phyloP scores from a whole-genome alignment of 2,329 filamentous ascomycete species.

The Arachnopeziza araneosa region DNA sequence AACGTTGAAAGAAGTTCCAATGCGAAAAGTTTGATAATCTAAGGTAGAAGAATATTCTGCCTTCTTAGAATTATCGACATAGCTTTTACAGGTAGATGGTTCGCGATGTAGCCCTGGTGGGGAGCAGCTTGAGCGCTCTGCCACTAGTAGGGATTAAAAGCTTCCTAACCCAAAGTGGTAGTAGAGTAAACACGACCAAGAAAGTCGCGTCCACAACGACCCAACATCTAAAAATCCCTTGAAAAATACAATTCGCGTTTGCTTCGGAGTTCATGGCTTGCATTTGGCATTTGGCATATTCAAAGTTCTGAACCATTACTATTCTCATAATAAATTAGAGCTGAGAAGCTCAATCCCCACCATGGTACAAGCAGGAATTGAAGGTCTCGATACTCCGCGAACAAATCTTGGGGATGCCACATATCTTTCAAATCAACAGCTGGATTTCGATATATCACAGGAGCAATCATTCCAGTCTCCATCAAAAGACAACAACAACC shows the following conservation, averaged over 20 bases:
- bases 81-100: no score
- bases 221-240: slow-evolving; percentile 3
- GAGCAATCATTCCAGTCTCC: slow-evolving; percentile 84
- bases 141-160: background rate
- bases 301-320: slow-evolving; percentile 18
- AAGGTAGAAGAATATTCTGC: no score
- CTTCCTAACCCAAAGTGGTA: slow-evolving; percentile 11
- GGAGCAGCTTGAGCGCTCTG: background rate
- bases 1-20: no score
- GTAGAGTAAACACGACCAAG: slow-evolving; percentile 19
- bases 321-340: slow-evolving; percentile 14
- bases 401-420: slow-evolving; percentile 82
- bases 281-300: slow-evolving; percentile 18
- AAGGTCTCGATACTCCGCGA: slow-evolving; percentile 75
- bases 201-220: slow-evolving; percentile 19
- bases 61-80: no score
- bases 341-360: slow-evolving; percentile 25
- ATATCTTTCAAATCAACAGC: slow-evolving; percentile 58
- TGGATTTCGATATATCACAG: slow-evolving; percentile 78
- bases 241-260: slow-evolving; percentile 14
- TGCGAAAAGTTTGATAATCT: no score
- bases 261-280: slow-evolving; percentile 27
- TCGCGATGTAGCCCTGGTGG: no score
- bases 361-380: slow-evolving; percentile 61
- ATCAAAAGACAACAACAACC: slow-evolving; percentile 66